Base-by-base conservation (phyloP, 2,329 filamentous ascomycete genomes). In the Diaporthe citrichinensis region DNA sequence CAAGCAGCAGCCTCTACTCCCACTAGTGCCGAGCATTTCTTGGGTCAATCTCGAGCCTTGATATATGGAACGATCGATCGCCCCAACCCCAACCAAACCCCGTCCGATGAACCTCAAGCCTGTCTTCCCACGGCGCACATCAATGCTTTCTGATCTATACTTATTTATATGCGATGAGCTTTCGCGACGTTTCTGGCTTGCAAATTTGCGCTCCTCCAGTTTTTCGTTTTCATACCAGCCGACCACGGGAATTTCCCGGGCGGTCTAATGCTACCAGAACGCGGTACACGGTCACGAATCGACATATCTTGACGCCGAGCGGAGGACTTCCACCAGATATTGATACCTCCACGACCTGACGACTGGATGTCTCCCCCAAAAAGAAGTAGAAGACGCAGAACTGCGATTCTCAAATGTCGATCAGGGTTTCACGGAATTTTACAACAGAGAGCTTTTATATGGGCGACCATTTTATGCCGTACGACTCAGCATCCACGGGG, bases 401-500 rank as follows among this genome's bases (percentile, higher is more conserved):
- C 59, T 65, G 68, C 53, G 55, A 46, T 67, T 72, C 62, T 62
- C 46, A 36, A 69, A 67, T 44, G 65, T 75, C 51, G 74, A 74
- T 74, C 68, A 61, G 75, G 67, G 71, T 73, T 76, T 75, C 53
- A 44, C 34, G 44, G 53, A 58, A 74, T 62, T 74, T 53, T 57
- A 76, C 71, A 77, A 59, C 49, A 67, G 67, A 76, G 71, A 77
- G 65, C 74, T 74, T 74, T 74, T 75, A 69, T 58, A 74, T 71
- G 76, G 76, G 76, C 76, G 72, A 77, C 76, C 76, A 77, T 74
- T 73, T 77, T 76, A 77, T 77, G 76, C 76, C 76, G 55, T 72
- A 77, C 76, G 76, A 77, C 76, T 76, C 71, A 73, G 71, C 74
- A 61, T 69, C 39, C 55, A 74, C 59, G 74, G 74, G 76, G 74